These are phyloP conservation scores for Exsudoporus frostii DNA, from an alignment of 768 basidiomycete species.

Conservation along the genomic window DNA sequence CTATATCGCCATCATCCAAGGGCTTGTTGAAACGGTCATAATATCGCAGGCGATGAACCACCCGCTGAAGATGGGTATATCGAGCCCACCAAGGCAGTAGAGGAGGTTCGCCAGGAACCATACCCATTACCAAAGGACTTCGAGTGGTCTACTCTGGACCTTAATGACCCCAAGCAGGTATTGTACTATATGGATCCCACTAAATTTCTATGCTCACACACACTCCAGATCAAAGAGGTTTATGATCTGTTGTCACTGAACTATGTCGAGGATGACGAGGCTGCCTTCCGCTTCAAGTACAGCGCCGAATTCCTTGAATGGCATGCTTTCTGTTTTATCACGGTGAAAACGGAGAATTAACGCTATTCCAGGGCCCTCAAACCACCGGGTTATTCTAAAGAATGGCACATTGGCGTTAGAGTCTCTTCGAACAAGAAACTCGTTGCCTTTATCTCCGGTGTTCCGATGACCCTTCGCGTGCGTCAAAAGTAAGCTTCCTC, in stretches of 20 bases:
- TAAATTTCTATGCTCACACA: background rate
- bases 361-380: slow-evolving; percentile 72
- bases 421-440: slow-evolving; percentile 88
- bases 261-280: slow-evolving; percentile 96
- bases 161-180: slow-evolving; percentile 74
- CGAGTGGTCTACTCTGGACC: slow-evolving; percentile 83
- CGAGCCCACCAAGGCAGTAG: slow-evolving; percentile 71
- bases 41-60: slow-evolving; percentile 52
- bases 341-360: background rate
- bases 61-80: slow-evolving; percentile 82
- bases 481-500: slow-evolving; percentile 63
- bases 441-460: slow-evolving; percentile 94
- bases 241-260: slow-evolving; percentile 88
- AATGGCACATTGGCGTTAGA: slow-evolving; percentile 96
- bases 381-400: slow-evolving; percentile 87
- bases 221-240: slow-evolving; percentile 76
- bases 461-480: slow-evolving; percentile 84
- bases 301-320: slow-evolving; percentile 92
- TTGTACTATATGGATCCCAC: background rate
- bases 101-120: slow-evolving; percentile 84
- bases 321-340: slow-evolving; percentile 38
- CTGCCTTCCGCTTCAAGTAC: slow-evolving; percentile 96
- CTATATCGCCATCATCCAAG: background rate
- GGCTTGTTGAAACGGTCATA: background rate
- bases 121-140: slow-evolving; percentile 90